These are phyloP conservation scores for Eragrostis tef DNA, from an alignment of 202 grass and related monocot species.

Conservation along the genomic window DNA sequence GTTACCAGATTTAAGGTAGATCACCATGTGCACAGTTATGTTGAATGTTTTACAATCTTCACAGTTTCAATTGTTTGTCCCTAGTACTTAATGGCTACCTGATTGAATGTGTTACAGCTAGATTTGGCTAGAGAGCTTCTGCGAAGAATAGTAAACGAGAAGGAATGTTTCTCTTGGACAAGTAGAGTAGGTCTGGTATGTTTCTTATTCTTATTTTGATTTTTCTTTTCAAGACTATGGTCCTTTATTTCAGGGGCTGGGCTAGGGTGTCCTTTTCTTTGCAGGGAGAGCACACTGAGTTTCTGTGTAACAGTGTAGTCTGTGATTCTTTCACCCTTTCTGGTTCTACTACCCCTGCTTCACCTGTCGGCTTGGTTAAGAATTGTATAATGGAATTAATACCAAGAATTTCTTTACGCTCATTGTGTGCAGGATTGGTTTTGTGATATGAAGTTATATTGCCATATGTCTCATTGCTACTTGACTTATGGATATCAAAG, in stretches of 20 bases:
- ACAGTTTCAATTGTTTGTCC: conserved; percentile 31
- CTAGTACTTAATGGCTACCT: neutral
- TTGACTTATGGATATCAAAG: neutral
- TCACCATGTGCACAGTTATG: conserved; percentile 9
- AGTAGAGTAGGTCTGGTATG: conserved; percentile 92
- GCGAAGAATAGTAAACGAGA: conserved; percentile 65
- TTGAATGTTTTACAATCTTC: conserved; percentile 15
- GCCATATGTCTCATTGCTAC: conserved; percentile 11
- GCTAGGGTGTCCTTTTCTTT: neutral
- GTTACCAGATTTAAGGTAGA: conserved; percentile 15
- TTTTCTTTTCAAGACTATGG: conserved; percentile 23
- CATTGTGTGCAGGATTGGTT: neutral
- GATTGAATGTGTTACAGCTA: conserved; percentile 60
- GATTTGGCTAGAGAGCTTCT: conserved; percentile 82
- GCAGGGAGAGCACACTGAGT: neutral
- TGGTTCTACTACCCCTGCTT: neutral
- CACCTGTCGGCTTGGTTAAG: neutral
- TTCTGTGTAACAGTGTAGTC: neutral
- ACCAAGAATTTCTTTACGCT: conserved; percentile 10
- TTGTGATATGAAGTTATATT: conserved; percentile 31
- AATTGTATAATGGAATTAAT: neutral
- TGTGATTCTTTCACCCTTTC: conserved; percentile 5
- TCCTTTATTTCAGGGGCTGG: conserved; percentile 20
- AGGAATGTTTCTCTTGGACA: conserved; percentile 81
- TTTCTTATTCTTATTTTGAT: conserved; percentile 21